A percentile compares a stretch with the other conserved stretches of the same genome.
Evolutionary conservation across 2,329 filamentous ascomycete species (phyloP).

Genomic region (Hypoxylon sp.): DNA sequence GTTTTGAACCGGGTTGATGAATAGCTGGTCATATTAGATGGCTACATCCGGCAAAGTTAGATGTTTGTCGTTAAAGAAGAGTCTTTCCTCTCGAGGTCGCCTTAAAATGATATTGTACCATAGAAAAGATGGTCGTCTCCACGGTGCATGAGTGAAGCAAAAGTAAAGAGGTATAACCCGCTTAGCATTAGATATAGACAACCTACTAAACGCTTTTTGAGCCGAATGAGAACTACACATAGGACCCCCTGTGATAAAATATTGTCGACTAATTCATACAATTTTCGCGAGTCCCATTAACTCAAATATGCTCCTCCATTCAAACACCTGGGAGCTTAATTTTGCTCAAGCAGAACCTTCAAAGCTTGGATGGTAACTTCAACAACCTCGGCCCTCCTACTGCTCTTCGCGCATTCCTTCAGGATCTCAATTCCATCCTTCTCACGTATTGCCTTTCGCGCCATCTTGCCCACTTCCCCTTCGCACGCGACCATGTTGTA

Average conservation of each 20-base stretch:
- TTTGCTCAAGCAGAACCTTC: constrained; percentile 71
- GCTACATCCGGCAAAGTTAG: not conserved
- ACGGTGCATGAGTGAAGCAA: not conserved
- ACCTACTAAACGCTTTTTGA: not conserved
- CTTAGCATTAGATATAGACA: not conserved
- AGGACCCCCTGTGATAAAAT: not conserved
- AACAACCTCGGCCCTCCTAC: constrained; percentile 76
- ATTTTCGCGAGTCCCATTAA: not conserved
- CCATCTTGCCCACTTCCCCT: constrained; percentile 73
- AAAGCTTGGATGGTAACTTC: constrained; percentile 78
- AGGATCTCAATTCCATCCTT: constrained; percentile 76
- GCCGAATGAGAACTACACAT: not conserved
- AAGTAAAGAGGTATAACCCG: not conserved
- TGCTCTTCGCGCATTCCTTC: constrained; percentile 77
- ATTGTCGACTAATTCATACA: not conserved
- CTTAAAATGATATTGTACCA: not conserved
- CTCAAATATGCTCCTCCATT: not conserved
- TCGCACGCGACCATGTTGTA: constrained; percentile 78
- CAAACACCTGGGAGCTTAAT: constrained; percentile 11
- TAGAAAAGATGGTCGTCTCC: not conserved
- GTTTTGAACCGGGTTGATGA: constrained; percentile 71
- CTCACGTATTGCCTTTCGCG: constrained; percentile 70
- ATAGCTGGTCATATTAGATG: not conserved
- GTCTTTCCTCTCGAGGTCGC: not conserved
- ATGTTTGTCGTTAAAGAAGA: not conserved